Conservation (phyloP, 148 eudicot genomes). For the Euryodendron excelsum region DNA sequence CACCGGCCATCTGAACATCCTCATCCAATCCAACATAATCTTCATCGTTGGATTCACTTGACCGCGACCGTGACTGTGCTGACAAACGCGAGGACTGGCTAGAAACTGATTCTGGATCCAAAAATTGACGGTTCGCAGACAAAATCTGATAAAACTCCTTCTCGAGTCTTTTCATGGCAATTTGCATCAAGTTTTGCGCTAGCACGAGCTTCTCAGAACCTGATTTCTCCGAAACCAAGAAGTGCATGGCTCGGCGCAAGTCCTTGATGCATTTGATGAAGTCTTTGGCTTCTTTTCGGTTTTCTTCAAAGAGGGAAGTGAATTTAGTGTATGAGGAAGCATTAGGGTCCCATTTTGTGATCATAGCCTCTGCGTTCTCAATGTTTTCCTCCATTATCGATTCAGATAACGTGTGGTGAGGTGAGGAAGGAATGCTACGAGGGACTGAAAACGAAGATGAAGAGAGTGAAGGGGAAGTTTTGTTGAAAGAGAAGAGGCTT, state of each 20-base stretch:
- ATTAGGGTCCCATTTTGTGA: conserved; percentile 23
- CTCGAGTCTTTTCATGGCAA: conserved; percentile 34
- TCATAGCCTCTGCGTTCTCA: conserved; percentile 14
- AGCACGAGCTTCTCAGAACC: conserved; percentile 14
- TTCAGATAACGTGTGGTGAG: conserved; percentile 10
- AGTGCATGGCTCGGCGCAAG: conserved; percentile 30
- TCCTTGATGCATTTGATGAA: conserved; percentile 23
- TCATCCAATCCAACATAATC: background rate
- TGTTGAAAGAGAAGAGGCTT: conserved; percentile 7
- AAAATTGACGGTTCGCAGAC: conserved; percentile 16
- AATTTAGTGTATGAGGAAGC: background rate
- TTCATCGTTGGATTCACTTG: conserved; percentile 5
- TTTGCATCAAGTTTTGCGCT: conserved; percentile 30
- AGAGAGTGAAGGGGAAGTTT: background rate
- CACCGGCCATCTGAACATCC: conserved; percentile 3
- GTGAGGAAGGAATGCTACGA: background rate
- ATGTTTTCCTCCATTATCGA: conserved; percentile 25
- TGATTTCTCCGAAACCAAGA: conserved; percentile 7
- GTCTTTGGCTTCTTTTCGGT: conserved; percentile 26
- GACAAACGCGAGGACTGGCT: conserved; percentile 6
- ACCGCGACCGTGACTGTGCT: background rate
- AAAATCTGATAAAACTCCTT: conserved; percentile 29
- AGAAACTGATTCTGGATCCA: conserved; percentile 32
- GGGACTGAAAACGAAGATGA: conserved; percentile 1
- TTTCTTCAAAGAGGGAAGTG: conserved; percentile 20